A percentile compares a stretch with the other conserved stretches of the same genome.
These are phyloP conservation scores for Monosporascus sp. DNA, from an alignment of 2,329 filamentous ascomycete species.

Conservation along the genomic window DNA sequence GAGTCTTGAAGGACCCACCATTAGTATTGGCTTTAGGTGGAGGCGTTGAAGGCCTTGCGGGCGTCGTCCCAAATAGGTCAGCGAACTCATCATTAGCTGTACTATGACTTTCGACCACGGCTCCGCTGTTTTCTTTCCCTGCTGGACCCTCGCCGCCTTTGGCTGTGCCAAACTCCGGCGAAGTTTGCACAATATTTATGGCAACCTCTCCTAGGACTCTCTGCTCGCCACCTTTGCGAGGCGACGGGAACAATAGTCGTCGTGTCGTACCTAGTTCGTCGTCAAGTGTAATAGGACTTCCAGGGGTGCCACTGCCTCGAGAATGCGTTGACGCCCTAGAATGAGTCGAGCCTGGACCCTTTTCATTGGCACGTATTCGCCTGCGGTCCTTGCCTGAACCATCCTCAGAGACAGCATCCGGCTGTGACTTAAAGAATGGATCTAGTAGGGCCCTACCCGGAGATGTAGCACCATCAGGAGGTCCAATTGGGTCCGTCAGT, in stretches of 20 bases:
- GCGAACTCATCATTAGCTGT: constrained; percentile 30
- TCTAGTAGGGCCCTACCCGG: constrained; percentile 14
- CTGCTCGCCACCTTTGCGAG: constrained; percentile 57
- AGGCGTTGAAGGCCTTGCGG: constrained; percentile 44
- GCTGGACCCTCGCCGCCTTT: constrained; percentile 24
- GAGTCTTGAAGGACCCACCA: constrained; percentile 52
- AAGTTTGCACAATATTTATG: constrained; percentile 46
- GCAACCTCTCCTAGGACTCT: constrained; percentile 57
- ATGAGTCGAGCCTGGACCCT: constrained; percentile 38
- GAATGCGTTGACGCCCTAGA: constrained; percentile 45
- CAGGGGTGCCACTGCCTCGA: constrained; percentile 48
- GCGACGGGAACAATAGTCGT: constrained; percentile 72
- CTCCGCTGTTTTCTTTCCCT: constrained; percentile 40
- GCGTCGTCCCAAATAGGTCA: constrained; percentile 62
- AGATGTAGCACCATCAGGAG: constrained; percentile 33
- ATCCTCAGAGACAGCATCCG: constrained; percentile 29
- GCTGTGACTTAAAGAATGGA: constrained; percentile 22
- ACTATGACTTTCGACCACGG: constrained; percentile 30
- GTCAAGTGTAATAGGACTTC: constrained; percentile 51
- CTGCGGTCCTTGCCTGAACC: constrained; percentile 12
- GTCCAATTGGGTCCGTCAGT: constrained; percentile 48
- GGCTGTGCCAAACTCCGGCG: constrained; percentile 30
- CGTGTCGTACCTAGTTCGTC: constrained; percentile 55
- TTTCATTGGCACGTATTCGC: constrained; percentile 10
- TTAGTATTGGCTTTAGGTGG: constrained; percentile 43